Percentiles rank a stretch among this genome's conserved stretches.
Conservation (phyloP, 2,329 filamentous ascomycete species). For the Orbilia brochopaga region DNA sequence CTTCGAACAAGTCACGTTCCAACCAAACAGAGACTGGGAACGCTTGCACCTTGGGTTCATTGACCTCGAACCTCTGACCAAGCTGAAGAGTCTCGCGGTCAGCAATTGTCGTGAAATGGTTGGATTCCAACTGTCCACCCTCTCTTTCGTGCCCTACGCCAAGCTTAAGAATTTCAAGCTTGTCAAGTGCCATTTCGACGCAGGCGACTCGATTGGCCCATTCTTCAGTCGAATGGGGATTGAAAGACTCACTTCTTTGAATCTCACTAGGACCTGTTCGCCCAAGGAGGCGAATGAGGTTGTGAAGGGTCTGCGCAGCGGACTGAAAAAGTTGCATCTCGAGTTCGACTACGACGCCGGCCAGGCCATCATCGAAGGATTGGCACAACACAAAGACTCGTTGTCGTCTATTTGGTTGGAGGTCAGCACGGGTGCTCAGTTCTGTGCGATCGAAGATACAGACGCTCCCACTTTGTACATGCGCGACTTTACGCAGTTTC, state of each 20-base stretch:
- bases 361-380: background rate
- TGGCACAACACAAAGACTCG: conserved; percentile 5
- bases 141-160: conserved; percentile 9
- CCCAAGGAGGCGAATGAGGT: conserved; percentile 6
- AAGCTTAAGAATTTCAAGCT: conserved; percentile 15
- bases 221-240: conserved; percentile 4
- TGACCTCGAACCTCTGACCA: background rate
- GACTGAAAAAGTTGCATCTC: conserved; percentile 15
- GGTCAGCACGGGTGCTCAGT: conserved; percentile 12
- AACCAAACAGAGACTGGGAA: background rate
- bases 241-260: conserved; percentile 1
- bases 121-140: conserved; percentile 10
- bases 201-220: background rate
- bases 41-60: background rate
- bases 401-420: conserved; percentile 22
- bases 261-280: conserved; percentile 17
- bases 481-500: conserved; percentile 7
- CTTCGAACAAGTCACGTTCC: background rate
- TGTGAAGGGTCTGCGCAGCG: background rate
- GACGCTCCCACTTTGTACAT: background rate
- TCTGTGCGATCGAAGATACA: conserved; percentile 4
- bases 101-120: conserved; percentile 17
- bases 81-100: conserved; percentile 3
- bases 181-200: conserved; percentile 3
- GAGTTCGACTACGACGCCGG: conserved; percentile 25